Percentiles rank a stretch among this genome's conserved stretches.
phyloP scores from a whole-genome alignment of 345 rosid species.

The Aquilaria sinensis region DNA sequence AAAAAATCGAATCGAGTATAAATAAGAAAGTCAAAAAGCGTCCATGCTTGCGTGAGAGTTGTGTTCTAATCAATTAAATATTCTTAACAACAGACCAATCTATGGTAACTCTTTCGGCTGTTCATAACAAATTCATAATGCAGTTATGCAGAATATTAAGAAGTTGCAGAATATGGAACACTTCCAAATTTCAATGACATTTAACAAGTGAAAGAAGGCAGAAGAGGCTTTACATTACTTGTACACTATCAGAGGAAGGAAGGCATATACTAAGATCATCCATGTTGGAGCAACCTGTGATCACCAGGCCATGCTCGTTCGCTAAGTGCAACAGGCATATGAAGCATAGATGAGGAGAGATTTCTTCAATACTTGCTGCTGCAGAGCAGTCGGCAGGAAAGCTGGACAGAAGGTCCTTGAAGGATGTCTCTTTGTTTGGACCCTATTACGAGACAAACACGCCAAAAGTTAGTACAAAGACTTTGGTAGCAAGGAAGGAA shows the following conservation, averaged over 20 bases:
- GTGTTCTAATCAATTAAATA: no score
- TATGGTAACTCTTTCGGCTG: no score
- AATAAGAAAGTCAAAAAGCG: no score
- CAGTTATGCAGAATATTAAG: no score
- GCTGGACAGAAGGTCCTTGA: slow-evolving; percentile 57
- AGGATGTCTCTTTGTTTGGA: slow-evolving; percentile 44
- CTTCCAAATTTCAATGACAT: no score
- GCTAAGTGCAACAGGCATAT: slow-evolving; percentile 91
- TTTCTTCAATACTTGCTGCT: slow-evolving; percentile 50
- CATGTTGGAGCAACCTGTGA: slow-evolving; percentile 44
- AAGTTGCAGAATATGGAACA: no score
- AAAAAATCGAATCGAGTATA: no score
- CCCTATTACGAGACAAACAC: slow-evolving; percentile 26
- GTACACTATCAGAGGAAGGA: slow-evolving; percentile 13
- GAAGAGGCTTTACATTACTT: background rate
- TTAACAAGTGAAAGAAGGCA: no score
- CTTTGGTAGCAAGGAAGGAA: background rate
- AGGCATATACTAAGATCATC: slow-evolving; percentile 59
- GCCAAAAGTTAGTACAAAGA: background rate
- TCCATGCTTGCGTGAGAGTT: no score
- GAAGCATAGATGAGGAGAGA: slow-evolving; percentile 93
- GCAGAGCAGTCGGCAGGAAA: slow-evolving; percentile 75
- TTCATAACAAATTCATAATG: no score
- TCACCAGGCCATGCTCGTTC: slow-evolving; percentile 75
- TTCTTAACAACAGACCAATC: no score